Base-by-base conservation (phyloP, 129 eudicot species). In the Tagetes patula region DNA sequence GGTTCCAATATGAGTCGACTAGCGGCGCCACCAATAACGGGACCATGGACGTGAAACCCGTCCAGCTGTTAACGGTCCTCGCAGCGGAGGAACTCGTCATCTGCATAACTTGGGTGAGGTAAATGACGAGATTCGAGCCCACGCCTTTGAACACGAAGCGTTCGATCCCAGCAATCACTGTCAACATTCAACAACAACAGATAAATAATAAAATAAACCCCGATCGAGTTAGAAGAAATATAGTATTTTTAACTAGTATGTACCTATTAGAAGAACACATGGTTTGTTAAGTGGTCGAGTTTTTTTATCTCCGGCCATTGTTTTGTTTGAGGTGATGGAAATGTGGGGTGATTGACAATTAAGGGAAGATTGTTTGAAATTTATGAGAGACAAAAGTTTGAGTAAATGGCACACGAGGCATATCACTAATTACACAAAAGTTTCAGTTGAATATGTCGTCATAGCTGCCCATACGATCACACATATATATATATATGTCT, bases 101-200 rank as follows among this genome's bases (percentile, higher is more conserved):
- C 46, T 81, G 67, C 85, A 87, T 74, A 3, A 86, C 91, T 45
- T 91, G 91, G 0, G 90, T 91, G 3, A 95, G 78, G 71, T 95
- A 95, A 3, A 89, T 95, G 59, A 95, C 99, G 62, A 95, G 74
- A 81, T 95, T 95, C 7, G 99, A 95, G 4, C 95, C 97, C 81
- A 95, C 99, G 47, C 99, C 99, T 83, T 95, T 95, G 79, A 85
- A 95, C 52, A 95, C 97, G 75, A 95, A 88, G 72, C 99, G 84
- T 76, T 95, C 99, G 80, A 91, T 82, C 0, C 99, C 99, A 40
- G 94, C 96, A 45, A 95, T 84, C 74, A 78, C 99, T 94, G 65
- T 41, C 58, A 14, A 55, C 0, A 30, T 0, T 38, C 36, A 74
- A 11, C 46, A 9, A 0, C 6, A 50, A 42, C 2, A 43, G 8